Evolutionary conservation across 305 asterid genomes (phyloP), one percentile per base, ranked within the genome.

Genomic region (Andrographis paniculata): DNA sequence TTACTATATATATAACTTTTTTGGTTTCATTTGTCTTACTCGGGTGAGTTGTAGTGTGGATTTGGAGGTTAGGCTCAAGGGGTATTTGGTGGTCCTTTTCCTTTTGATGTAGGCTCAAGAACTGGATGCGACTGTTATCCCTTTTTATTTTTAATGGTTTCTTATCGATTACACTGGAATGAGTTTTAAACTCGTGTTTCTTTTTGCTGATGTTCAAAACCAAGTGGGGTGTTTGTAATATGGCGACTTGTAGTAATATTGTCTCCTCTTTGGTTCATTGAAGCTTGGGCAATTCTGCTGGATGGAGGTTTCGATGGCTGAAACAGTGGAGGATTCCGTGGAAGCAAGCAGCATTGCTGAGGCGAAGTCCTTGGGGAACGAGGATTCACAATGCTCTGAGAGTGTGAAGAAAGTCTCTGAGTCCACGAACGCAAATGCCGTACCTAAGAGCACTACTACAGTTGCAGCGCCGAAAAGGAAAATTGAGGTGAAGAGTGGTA

Each of bases 301-400:
- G 44, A 68, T 72, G 87, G 91, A 80, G 67, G 77, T 60, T 21
- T 62, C 69, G 11, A 15, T 20, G 35, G 64, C 13, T 53, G 70
- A 51, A 55, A 52, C 69, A 13, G 48, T 62, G 48, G 82, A 74
- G 49, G 77, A 62, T 56, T 55, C 70, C 1, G 55, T 41, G 23
- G 80, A 64, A 42, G 54, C 60, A 55, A 59, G 64, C 42, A 61
- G 17, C 23, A 48, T 33, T 50, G 6, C 39, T 2, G 66, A 44
- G 17, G 61, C 46, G 20, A 59, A 55, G 40, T 63, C 44, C 33
- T 36, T 54, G 22, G 67, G 51, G 6, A 55, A 47, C 17, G 50
- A 61, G 47, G 53, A 54, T 22, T 50, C 47, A 30, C 51, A 33
- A 48, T 49, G 67, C 24, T 9, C 27, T 23, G 49, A 44, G 30